phyloP scores from a whole-genome alignment of 495 filamentous ascomycete genomes.

The Oidiodendron maius region DNA sequence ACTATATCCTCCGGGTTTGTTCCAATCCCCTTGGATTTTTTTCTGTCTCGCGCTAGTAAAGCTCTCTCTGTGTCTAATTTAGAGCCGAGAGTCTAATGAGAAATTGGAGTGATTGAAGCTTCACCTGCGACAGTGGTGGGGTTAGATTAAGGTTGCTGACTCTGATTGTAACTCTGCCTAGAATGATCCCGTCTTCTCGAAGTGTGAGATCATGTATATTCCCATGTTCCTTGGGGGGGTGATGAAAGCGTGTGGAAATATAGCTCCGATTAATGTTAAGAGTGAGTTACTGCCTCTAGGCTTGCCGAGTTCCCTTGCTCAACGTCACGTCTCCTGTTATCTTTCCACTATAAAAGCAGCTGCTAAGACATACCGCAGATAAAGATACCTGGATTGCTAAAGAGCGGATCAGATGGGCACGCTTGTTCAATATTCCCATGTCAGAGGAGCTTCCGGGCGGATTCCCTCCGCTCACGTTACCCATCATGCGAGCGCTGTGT shows the following conservation, averaged over 20 bases:
- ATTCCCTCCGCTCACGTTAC: constrained; percentile 54
- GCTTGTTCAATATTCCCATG: constrained; percentile 56
- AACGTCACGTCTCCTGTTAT: too few relatives aligned
- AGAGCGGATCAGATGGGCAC: constrained; percentile 59
- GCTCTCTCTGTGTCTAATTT: too few relatives aligned
- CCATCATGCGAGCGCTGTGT: constrained; percentile 42
- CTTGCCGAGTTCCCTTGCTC: too few relatives aligned
- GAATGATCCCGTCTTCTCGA: constrained; percentile 56
- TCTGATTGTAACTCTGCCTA: constrained; percentile 29
- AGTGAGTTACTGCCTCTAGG: constrained; percentile 39
- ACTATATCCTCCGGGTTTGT: constrained; percentile 47
- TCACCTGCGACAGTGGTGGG: neutral
- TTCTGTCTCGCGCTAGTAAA: constrained; percentile 2
- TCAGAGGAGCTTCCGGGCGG: constrained; percentile 37
- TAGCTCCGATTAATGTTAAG: constrained; percentile 58
- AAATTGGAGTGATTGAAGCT: neutral
- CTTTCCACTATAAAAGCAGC: too few relatives aligned
- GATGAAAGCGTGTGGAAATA: constrained; percentile 60
- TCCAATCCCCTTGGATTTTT: neutral
- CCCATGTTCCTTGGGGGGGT: constrained; percentile 67
- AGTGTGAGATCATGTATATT: constrained; percentile 54
- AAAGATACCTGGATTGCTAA: constrained; percentile 58
- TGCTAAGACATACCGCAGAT: too few relatives aligned
- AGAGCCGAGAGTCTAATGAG: neutral
- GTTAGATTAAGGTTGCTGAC: neutral